These are phyloP conservation scores for Aechmea fasciata DNA, from an alignment of 176 grass and related monocot genomes.

Conservation along the genomic window DNA sequence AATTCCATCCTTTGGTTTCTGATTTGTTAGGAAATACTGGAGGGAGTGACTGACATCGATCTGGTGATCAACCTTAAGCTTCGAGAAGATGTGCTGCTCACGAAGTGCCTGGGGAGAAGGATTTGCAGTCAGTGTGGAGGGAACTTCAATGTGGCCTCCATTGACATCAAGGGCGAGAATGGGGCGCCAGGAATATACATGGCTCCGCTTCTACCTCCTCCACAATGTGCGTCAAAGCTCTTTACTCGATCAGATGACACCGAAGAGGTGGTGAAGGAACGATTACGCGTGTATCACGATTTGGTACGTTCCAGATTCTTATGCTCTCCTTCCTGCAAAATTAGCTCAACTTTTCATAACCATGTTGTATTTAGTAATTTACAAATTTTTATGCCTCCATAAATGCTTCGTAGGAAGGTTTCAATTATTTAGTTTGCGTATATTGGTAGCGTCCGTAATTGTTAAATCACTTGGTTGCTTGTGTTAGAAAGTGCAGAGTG, in stretches of 20 bases:
- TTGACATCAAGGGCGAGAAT: constrained; percentile 80
- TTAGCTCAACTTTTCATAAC: background rate
- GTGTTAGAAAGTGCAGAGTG: too few species aligned
- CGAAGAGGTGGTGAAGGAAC: constrained; percentile 81
- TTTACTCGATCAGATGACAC: constrained; percentile 65
- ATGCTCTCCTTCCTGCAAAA: background rate
- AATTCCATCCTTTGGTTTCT: background rate
- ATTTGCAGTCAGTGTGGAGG: constrained; percentile 84
- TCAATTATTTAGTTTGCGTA: too few species aligned
- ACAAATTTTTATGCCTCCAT: too few species aligned
- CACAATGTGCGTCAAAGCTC: constrained; percentile 56
- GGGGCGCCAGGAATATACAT: constrained; percentile 64
- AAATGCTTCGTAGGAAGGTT: too few species aligned
- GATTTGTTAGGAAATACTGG: constrained; percentile 73
- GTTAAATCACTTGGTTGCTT: too few species aligned
- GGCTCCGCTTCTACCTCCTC: constrained; percentile 76
- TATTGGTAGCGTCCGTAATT: too few species aligned
- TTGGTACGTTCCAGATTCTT: constrained; percentile 37
- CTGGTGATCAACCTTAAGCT: constrained; percentile 82
- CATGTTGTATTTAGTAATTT: too few species aligned
- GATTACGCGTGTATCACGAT: constrained; percentile 67
- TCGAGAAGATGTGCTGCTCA: constrained; percentile 65
- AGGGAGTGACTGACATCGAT: constrained; percentile 86
- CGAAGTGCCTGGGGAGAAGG: constrained; percentile 87
- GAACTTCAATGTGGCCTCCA: constrained; percentile 81